Percentiles rank a stretch among this genome's conserved stretches.
Conservation (phyloP, 1,284 basidiomycete genomes). For the Laetiporus sulphureus region DNA sequence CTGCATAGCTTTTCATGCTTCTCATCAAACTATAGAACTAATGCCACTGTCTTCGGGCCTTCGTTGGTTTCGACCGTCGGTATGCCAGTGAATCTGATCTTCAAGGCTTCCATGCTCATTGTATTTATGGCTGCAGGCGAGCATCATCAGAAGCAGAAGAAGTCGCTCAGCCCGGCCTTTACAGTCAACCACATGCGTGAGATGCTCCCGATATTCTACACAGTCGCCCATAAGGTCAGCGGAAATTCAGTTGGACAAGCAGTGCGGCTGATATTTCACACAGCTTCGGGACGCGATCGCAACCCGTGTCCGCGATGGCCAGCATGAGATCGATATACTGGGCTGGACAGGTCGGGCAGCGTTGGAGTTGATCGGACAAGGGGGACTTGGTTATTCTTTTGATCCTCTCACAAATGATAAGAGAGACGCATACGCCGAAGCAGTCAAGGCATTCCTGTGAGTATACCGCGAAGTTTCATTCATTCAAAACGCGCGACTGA, state of each 20-base stretch:
- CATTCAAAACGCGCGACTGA: background rate
- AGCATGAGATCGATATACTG: constrained; percentile 28
- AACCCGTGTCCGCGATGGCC: constrained; percentile 9
- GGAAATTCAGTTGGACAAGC: background rate
- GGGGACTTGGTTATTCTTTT: constrained; percentile 33
- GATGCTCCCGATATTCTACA: constrained; percentile 18
- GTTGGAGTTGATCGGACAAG: constrained; percentile 25
- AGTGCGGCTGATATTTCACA: background rate
- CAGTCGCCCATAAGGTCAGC: constrained; percentile 16
- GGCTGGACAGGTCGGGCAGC: constrained; percentile 30
- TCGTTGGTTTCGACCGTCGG: no score
- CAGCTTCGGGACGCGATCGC: constrained; percentile 14
- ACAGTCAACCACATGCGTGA: constrained; percentile 18
- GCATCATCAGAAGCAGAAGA: constrained; percentile 14
- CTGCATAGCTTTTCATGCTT: no score
- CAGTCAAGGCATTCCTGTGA: constrained; percentile 23
- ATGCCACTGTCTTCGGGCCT: no score
- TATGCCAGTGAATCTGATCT: no score
- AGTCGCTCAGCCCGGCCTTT: constrained; percentile 22
- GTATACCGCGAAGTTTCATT: background rate
- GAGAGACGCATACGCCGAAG: constrained; percentile 23
- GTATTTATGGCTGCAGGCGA: constrained; percentile 10
- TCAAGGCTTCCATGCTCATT: no score
- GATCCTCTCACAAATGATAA: constrained; percentile 22
- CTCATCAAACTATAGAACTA: no score